A percentile compares a stretch with the other conserved stretches of the same genome.
These are phyloP conservation scores for Ammopiptanthus mongolicus DNA, from an alignment of 306 rosid species.

Conservation along the genomic window DNA sequence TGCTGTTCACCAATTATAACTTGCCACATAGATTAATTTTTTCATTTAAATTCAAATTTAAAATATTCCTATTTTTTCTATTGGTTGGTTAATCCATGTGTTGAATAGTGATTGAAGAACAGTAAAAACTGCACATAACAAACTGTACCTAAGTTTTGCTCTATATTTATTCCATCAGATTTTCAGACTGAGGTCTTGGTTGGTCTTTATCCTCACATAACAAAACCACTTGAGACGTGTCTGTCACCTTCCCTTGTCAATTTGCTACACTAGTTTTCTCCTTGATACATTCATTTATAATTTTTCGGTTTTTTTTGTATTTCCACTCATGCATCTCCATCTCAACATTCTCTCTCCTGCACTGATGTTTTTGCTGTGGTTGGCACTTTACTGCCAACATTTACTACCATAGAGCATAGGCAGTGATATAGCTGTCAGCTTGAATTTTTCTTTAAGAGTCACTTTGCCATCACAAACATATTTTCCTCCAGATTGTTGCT, in stretches of 20 bases:
- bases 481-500: constrained; percentile 46
- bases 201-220: background rate
- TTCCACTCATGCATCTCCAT: constrained; percentile 1
- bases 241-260: background rate
- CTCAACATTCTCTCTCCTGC: background rate
- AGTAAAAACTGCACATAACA: no score
- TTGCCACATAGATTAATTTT: no score
- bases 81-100: no score
- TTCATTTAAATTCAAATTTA: no score
- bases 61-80: no score
- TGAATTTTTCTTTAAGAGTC: background rate
- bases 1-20: no score
- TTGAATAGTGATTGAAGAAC: no score
- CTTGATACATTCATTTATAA: background rate
- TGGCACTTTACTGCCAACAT: background rate
- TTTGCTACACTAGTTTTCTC: background rate
- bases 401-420: background rate
- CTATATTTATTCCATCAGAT: background rate
- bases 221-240: background rate
- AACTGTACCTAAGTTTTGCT: no score
- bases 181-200: background rate
- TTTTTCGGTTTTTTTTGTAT: background rate
- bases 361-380: background rate
- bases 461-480: background rate
- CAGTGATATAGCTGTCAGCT: background rate